Conservation (phyloP, 495 filamentous ascomycete species). For the Penicillium canariense region DNA sequence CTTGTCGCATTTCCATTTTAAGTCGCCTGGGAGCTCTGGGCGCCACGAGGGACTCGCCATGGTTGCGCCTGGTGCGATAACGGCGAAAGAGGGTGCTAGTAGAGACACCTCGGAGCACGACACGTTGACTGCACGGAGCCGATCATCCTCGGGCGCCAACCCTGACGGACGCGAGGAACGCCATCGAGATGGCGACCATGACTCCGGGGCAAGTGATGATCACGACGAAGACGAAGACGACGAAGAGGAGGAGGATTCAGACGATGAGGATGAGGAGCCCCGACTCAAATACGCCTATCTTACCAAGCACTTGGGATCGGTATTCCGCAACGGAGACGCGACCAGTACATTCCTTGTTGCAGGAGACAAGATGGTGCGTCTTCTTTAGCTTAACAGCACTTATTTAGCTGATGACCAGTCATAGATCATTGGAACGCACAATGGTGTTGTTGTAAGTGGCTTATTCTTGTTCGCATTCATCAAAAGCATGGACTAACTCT, state of each 20-base stretch:
- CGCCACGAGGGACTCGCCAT: slow-evolving; percentile 38
- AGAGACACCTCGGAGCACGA: slow-evolving; percentile 21
- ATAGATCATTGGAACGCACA: slow-evolving; percentile 91
- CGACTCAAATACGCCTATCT: slow-evolving; percentile 86
- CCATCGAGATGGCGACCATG: slow-evolving; percentile 18
- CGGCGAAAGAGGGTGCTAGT: slow-evolving; percentile 26
- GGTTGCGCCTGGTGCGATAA: slow-evolving; percentile 45
- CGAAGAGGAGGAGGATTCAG: slow-evolving; percentile 59
- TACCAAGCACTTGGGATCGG: slow-evolving; percentile 70
- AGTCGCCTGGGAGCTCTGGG: slow-evolving; percentile 26
- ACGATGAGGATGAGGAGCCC: slow-evolving; percentile 94
- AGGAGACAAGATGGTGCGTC: slow-evolving; percentile 90
- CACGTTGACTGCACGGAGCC: slow-evolving; percentile 20
- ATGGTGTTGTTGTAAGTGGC: slow-evolving; percentile 85
- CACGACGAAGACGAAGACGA: slow-evolving; percentile 34
- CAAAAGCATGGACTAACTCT: slow-evolving; percentile 20
- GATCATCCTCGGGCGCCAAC: slow-evolving; percentile 20
- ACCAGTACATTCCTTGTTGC: slow-evolving; percentile 86
- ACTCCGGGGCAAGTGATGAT: slow-evolving; percentile 24
- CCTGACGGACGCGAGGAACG: slow-evolving; percentile 22
- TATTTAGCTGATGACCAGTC: slow-evolving; percentile 17
- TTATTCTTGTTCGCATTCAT: background rate
- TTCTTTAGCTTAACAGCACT: background rate
- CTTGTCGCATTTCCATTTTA: slow-evolving; percentile 23
- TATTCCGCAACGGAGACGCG: slow-evolving; percentile 93